Percentiles rank a stretch among this genome's conserved stretches.
Conservation (phyloP, 1,284 basidiomycete species). For the Trametes pubescens region DNA sequence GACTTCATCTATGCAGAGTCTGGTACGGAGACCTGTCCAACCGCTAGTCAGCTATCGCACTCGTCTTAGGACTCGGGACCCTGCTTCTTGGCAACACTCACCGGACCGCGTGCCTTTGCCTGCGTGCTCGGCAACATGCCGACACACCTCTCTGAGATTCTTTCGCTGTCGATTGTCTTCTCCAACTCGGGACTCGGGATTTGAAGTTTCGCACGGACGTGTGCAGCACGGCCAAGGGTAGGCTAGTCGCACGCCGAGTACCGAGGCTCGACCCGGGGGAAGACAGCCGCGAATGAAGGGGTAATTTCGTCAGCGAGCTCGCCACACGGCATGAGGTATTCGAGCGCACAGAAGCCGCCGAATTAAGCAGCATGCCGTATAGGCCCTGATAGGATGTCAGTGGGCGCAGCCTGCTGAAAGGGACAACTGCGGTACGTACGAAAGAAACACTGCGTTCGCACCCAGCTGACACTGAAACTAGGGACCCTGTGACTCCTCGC, state of each 20-base stretch:
- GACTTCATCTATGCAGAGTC: neutral
- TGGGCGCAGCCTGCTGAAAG: neutral
- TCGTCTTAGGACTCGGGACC: neutral
- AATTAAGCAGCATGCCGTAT: neutral
- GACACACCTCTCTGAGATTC: neutral
- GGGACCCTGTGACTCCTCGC: neutral
- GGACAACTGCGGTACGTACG: slow-evolving; percentile 12
- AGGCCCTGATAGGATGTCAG: neutral
- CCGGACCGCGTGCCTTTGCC: neutral
- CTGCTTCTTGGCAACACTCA: neutral
- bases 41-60: neutral
- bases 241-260: neutral
- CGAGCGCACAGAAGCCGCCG: neutral
- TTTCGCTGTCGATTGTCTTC: neutral
- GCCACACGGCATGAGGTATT: neutral
- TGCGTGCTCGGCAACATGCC: neutral
- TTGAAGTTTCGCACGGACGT: neutral
- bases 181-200: neutral
- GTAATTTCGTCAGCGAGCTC: neutral
- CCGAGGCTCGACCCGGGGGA: neutral
- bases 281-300: neutral
- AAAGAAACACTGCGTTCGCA: neutral
- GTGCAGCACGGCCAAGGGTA: neutral
- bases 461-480: neutral
- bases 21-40: too few relatives aligned